Evolutionary conservation across 1,284 basidiomycete genomes (phyloP).

Genomic region (Volvariella surrecta): DNA sequence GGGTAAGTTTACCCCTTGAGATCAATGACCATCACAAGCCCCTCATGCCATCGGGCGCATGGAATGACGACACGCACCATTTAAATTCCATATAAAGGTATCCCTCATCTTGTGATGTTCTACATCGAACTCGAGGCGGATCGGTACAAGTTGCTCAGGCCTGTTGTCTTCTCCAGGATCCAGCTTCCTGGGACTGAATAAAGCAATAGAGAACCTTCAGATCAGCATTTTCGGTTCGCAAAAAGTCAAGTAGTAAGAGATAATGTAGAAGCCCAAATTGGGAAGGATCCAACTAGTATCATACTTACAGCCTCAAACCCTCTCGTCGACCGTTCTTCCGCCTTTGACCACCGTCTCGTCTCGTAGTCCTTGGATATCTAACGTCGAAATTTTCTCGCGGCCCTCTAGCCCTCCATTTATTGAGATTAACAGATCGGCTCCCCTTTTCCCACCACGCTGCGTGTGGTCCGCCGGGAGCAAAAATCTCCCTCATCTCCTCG

Average conservation of each 20-base stretch:
- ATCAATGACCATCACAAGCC: too few species aligned
- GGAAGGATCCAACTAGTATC: slow-evolving; percentile 12
- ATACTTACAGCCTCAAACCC: slow-evolving; percentile 60
- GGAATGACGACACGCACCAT: slow-evolving; percentile 39
- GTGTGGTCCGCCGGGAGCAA: slow-evolving; percentile 13
- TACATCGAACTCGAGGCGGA: slow-evolving; percentile 92
- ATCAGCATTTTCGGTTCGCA: slow-evolving; percentile 4
- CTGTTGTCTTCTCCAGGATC: slow-evolving; percentile 48
- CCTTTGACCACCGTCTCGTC: slow-evolving; percentile 29
- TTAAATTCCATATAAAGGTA: slow-evolving; percentile 95
- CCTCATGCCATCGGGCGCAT: too few species aligned
- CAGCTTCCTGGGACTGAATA: slow-evolving; percentile 52
- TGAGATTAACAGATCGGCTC: slow-evolving; percentile 20
- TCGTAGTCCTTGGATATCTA: slow-evolving; percentile 48
- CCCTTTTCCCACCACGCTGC: slow-evolving; percentile 43
- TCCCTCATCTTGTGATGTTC: slow-evolving; percentile 90
- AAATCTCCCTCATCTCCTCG: slow-evolving; percentile 30
- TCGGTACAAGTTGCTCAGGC: slow-evolving; percentile 82
- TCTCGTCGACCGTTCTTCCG: slow-evolving; percentile 56
- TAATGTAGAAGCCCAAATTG: too few species aligned
- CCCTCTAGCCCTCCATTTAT: slow-evolving; percentile 29
- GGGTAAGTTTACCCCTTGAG: too few species aligned
- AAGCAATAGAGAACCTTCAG: slow-evolving; percentile 8
- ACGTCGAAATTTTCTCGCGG: slow-evolving; percentile 55
- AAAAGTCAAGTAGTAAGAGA: too few species aligned